Evolutionary conservation across 495 filamentous ascomycete genomes (phyloP).

Genomic region (Acidiella bohemica): DNA sequence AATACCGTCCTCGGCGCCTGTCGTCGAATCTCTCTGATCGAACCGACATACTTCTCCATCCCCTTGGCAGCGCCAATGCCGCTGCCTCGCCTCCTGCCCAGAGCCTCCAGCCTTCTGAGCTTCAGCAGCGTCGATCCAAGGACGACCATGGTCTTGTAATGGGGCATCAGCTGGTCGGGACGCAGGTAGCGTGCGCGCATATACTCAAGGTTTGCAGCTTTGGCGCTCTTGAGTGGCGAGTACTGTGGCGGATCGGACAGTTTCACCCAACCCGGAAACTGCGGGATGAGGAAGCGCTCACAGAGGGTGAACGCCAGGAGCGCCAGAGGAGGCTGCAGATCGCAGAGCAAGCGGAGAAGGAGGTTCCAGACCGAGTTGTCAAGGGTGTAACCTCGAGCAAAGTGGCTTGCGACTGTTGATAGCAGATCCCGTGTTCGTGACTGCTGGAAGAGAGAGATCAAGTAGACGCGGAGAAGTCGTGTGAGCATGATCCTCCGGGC

Average conservation of each 20-base stretch:
- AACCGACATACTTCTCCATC: slow-evolving; percentile 13
- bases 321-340: slow-evolving; percentile 14
- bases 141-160: slow-evolving; percentile 41
- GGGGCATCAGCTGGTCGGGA: slow-evolving; percentile 30
- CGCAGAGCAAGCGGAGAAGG: slow-evolving; percentile 40
- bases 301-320: slow-evolving; percentile 49
- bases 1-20: slow-evolving; percentile 39
- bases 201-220: slow-evolving; percentile 20
- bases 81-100: slow-evolving; percentile 17
- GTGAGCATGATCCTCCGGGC: slow-evolving; percentile 49
- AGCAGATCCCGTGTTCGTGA: slow-evolving; percentile 36
- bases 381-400: slow-evolving; percentile 50
- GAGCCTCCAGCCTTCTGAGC: slow-evolving; percentile 29
- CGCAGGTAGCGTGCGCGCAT: slow-evolving; percentile 29
- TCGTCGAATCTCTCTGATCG: slow-evolving; percentile 13
- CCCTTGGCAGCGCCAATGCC: background rate
- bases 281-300: slow-evolving; percentile 59
- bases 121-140: slow-evolving; percentile 37
- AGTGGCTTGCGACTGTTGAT: slow-evolving; percentile 37
- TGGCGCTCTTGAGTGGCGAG: slow-evolving; percentile 20
- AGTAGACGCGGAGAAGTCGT: slow-evolving; percentile 44
- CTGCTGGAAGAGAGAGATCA: slow-evolving; percentile 40
- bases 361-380: slow-evolving; percentile 51
- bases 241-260: background rate
- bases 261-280: slow-evolving; percentile 55